Evolutionary conservation across 345 rosid genomes (phyloP).

Genomic region (Clausena lansium): DNA sequence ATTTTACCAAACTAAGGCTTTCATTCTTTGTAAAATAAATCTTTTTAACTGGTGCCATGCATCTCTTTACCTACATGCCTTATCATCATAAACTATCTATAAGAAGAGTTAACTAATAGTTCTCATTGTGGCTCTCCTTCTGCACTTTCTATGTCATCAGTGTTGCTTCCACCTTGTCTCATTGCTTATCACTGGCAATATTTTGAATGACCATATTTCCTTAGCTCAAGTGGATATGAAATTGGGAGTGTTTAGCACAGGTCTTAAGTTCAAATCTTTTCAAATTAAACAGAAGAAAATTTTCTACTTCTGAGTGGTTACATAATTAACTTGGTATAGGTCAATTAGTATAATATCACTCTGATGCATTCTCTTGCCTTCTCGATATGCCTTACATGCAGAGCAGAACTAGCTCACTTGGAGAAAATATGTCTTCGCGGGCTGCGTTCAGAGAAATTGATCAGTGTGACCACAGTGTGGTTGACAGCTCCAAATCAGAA

Average conservation of each 20-base stretch:
- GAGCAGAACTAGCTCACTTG: constrained; percentile 64
- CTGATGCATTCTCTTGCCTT: constrained; percentile 21
- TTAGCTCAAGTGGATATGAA: background rate
- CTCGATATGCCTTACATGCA: constrained; percentile 31
- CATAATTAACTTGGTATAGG: constrained; percentile 8
- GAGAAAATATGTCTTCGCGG: constrained; percentile 47
- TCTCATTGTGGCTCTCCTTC: background rate
- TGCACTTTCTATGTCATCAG: background rate
- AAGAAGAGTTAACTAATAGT: background rate
- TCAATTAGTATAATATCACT: constrained; percentile 1
- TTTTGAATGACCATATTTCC: background rate
- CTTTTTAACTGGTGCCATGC: background rate
- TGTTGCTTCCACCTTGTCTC: background rate
- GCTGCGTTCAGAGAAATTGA: constrained; percentile 38
- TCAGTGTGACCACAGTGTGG: constrained; percentile 25
- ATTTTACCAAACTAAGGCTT: background rate
- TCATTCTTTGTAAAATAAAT: background rate
- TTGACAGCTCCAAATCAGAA: constrained; percentile 30
- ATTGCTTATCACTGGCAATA: background rate
- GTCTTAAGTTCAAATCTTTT: background rate
- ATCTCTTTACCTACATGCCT: constrained; percentile 3
- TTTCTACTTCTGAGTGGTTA: constrained; percentile 10
- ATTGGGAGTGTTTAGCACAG: background rate
- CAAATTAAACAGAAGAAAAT: background rate
- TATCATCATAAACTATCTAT: background rate